Evolutionary conservation across 2,329 filamentous ascomycete genomes (phyloP).

Genomic region (Fusarium solani-melongenae): DNA sequence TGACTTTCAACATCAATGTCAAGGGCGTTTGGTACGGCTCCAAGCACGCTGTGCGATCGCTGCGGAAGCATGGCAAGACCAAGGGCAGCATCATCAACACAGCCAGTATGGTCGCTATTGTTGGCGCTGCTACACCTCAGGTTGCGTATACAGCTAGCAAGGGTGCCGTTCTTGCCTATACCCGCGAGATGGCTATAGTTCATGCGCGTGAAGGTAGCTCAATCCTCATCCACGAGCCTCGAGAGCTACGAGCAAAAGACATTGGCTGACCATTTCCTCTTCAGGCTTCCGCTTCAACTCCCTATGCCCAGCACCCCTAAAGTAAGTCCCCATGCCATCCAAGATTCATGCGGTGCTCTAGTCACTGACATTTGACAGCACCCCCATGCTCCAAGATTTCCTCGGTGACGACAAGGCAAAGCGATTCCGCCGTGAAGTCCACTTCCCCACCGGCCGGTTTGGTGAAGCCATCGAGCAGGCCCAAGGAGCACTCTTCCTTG

Average conservation of each 20-base stretch:
- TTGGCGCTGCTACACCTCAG: constrained; percentile 78
- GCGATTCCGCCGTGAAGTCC: not conserved
- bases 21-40: constrained; percentile 95
- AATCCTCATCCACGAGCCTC: not conserved
- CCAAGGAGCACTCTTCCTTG: not conserved
- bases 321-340: not conserved
- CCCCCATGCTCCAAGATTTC: not conserved
- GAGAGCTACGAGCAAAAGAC: not conserved
- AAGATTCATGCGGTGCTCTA: not conserved
- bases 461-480: not conserved
- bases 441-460: not conserved
- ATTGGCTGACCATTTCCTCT: not conserved
- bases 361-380: not conserved
- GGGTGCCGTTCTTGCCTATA: constrained; percentile 66
- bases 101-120: constrained; percentile 77
- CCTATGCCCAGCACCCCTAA: not conserved
- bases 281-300: not conserved
- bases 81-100: constrained; percentile 79
- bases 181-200: not conserved
- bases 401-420: not conserved
- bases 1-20: constrained; percentile 92
- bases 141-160: constrained; percentile 82
- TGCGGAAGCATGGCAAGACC: constrained; percentile 81
- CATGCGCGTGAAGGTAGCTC: not conserved
- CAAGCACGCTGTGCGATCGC: constrained; percentile 86